Base-by-base conservation (phyloP, 495 filamentous ascomycete species). In the Aspergillus funiculosus region DNA sequence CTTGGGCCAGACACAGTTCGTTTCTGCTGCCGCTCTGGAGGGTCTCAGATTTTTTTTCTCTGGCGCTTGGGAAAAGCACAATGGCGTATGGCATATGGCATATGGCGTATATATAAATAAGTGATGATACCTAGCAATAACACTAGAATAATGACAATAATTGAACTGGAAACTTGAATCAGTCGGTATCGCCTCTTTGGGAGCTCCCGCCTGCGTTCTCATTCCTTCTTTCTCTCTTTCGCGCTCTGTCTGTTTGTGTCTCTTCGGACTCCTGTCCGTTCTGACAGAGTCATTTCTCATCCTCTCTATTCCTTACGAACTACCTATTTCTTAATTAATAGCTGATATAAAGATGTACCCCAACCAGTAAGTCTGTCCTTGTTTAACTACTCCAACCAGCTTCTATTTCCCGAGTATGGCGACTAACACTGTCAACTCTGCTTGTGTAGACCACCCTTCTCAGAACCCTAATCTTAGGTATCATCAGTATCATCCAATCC, bases 11-110 rank as follows among this genome's bases (percentile, higher is more conserved):
- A 35, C 30, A 20, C 5, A n/a, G 21, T 19, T 11, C 25, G 45
- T 48, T 48, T 48, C 45, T 30, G n/a, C 24, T 48, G 45, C 36
- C 45, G 45, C 45, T 30, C 5, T 6, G 9, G 18, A 29, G 28
- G 28, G 34, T 31, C 29, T 31, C 29, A 4, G 14, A 6, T 20
- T 18, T 37, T 37, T 4, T 19, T 20, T 37, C 20, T 4, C 10
- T 20, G 17, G 13, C 34, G 34, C n/a, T 18, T 37, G 4, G 18
- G 40, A 43, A 29, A 19, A 28, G 39, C 18, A 10, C 32, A 17
- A 41, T 5, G n/a, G n/a, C n/a, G n/a, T n/a, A n/a, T n/a, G n/a
- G n/a, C n/a, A n/a, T n/a, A n/a, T n/a, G n/a, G n/a, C n/a, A n/a
- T n/a, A n/a, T n/a, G n/a, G n/a, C n/a, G n/a, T n/a, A n/a, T n/a